Evolutionary conservation across 192 early-diverging fungal genomes (phyloP).

Genomic region (Gaertneriomyces sp.): DNA sequence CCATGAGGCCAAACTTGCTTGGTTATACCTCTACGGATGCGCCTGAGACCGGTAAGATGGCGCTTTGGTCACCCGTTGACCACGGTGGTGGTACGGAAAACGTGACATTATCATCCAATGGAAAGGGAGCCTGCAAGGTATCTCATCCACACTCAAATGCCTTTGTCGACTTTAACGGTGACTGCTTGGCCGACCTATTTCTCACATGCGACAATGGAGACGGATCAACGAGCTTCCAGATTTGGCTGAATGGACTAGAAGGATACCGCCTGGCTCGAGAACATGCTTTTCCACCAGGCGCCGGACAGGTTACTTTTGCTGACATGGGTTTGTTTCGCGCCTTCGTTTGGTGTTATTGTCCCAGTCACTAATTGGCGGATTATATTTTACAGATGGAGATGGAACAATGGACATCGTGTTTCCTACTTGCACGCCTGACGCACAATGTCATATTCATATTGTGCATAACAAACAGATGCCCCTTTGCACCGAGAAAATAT

Average conservation of each 20-base stretch:
- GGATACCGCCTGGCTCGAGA: slow-evolving; percentile 65
- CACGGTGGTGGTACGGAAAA: too few species aligned
- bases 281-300: slow-evolving; percentile 57
- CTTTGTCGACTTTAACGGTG: slow-evolving; percentile 89
- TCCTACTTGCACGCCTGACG: slow-evolving; percentile 51
- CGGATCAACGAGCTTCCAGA: slow-evolving; percentile 53
- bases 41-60: slow-evolving; percentile 7
- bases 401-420: slow-evolving; percentile 84
- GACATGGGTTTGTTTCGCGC: slow-evolving; percentile 68
- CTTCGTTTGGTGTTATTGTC: neutral
- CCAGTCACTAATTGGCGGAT: neutral
- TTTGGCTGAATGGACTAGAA: slow-evolving; percentile 67
- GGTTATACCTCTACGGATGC: slow-evolving; percentile 28
- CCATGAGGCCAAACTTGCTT: slow-evolving; percentile 60
- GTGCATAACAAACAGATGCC: slow-evolving; percentile 80
- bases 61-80: slow-evolving; percentile 20
- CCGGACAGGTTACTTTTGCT: slow-evolving; percentile 81
- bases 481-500: slow-evolving; percentile 49
- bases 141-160: slow-evolving; percentile 84
- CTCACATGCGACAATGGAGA: slow-evolving; percentile 54
- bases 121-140: slow-evolving; percentile 54
- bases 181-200: slow-evolving; percentile 79
- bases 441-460: slow-evolving; percentile 64
- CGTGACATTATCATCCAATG: too few species aligned
- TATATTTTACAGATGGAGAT: slow-evolving; percentile 65